A percentile compares a stretch with the other conserved stretches of the same genome.
Evolutionary conservation across 306 rosid genomes (phyloP).

Genomic region (Purshia tridentata): DNA sequence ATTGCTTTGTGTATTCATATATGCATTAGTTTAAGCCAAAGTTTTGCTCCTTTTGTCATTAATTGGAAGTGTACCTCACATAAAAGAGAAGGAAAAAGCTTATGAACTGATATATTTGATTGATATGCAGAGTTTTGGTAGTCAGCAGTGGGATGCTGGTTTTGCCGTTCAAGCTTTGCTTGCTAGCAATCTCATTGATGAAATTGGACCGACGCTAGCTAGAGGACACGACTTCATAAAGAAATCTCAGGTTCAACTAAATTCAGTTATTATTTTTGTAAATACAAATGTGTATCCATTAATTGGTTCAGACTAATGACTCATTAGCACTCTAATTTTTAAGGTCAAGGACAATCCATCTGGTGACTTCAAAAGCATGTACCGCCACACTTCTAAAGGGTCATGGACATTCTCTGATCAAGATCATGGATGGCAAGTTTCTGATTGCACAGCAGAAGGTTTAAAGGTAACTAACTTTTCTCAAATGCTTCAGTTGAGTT

Average conservation of each 20-base stretch:
- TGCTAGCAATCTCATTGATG: slow-evolving; percentile 46
- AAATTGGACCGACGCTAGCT: slow-evolving; percentile 47
- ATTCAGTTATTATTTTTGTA: not conserved
- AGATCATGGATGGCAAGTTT: slow-evolving; percentile 82
- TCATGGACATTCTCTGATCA: slow-evolving; percentile 79
- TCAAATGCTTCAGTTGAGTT: not conserved
- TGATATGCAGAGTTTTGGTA: slow-evolving; percentile 58
- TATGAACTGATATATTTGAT: not conserved
- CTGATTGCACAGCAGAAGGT: slow-evolving; percentile 79
- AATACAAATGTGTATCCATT: not conserved
- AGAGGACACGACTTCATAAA: slow-evolving; percentile 64
- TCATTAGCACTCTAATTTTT: not conserved
- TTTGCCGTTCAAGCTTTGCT: slow-evolving; percentile 66
- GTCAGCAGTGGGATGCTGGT: slow-evolving; percentile 68
- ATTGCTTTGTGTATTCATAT: no score
- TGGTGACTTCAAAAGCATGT: slow-evolving; percentile 59
- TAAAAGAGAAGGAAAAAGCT: no score
- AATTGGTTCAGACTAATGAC: not conserved
- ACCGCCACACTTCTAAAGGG: slow-evolving; percentile 72
- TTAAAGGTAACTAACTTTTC: slow-evolving; percentile 44
- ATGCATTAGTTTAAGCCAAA: no score
- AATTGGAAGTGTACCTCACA: no score
- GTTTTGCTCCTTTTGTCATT: no score
- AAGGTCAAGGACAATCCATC: slow-evolving; percentile 64
- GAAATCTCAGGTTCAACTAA: slow-evolving; percentile 51